Percentiles rank a stretch among this genome's conserved stretches.
These are phyloP conservation scores for Moringa oleifera DNA, from an alignment of 345 rosid genomes.

Conservation along the genomic window DNA sequence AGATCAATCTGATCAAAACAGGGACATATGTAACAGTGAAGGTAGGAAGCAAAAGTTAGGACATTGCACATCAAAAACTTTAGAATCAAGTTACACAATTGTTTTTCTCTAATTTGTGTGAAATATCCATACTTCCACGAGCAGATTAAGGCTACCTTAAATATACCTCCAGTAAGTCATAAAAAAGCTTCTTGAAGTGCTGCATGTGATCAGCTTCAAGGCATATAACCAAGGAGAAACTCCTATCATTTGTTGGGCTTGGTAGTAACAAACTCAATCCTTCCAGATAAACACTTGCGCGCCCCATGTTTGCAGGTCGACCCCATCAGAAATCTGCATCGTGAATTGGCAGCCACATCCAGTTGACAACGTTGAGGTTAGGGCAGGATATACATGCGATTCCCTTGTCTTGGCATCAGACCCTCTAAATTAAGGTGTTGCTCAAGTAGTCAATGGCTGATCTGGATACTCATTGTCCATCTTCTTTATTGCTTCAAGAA, in stretches of 20 bases:
- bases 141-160: no score
- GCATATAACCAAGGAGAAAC: slow-evolving; percentile 6
- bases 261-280: neutral
- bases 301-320: neutral
- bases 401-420: neutral
- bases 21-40: no score
- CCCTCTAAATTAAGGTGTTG: slow-evolving; percentile 6
- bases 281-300: neutral
- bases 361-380: slow-evolving; percentile 3
- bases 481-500: no score
- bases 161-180: no score
- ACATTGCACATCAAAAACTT: no score
- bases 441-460: neutral
- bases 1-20: no score
- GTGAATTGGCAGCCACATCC: slow-evolving; percentile 4
- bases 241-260: neutral
- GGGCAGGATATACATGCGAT: neutral
- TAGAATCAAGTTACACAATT: no score
- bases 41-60: no score
- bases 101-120: no score
- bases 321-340: slow-evolving; percentile 21
- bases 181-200: slow-evolving; percentile 16
- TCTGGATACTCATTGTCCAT: no score
- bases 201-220: slow-evolving; percentile 13
- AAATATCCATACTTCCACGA: no score